phyloP scores from a whole-genome alignment of 2,329 filamentous ascomycete genomes.

The Botryotinia convoluta region DNA sequence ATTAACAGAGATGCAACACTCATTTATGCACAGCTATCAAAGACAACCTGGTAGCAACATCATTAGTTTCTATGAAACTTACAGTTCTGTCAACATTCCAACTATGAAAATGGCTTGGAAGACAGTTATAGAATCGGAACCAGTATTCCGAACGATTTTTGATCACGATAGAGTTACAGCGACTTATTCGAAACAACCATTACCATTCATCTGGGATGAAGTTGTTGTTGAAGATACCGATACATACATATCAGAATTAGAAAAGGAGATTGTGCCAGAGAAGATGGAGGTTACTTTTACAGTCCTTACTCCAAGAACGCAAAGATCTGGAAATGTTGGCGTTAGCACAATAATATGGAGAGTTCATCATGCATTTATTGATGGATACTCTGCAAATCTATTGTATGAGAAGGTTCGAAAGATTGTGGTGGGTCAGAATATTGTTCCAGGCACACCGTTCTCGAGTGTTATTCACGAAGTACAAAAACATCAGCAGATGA shows the following conservation, averaged over 20 bases:
- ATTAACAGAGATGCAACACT: conserved; percentile 33
- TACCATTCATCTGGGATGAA: conserved; percentile 10
- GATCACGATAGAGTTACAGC: conserved; percentile 9
- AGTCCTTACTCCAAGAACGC: neutral
- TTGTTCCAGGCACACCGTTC: conserved; percentile 5
- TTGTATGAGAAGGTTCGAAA: conserved; percentile 19
- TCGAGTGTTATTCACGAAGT: neutral
- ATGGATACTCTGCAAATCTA: conserved; percentile 35
- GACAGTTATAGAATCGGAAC: conserved; percentile 31
- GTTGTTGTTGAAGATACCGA: neutral
- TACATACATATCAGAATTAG: conserved; percentile 1
- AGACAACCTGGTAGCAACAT: conserved; percentile 30
- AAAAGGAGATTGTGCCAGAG: neutral
- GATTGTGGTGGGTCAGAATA: neutral
- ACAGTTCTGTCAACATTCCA: conserved; percentile 24
- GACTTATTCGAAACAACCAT: conserved; percentile 1
- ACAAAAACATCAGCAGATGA: neutral
- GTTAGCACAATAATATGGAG: conserved; percentile 35
- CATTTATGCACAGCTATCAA: conserved; percentile 30
- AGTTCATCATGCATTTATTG: conserved; percentile 39
- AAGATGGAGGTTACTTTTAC: conserved; percentile 10
- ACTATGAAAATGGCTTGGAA: conserved; percentile 35
- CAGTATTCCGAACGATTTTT: conserved; percentile 31
- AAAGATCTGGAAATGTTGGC: neutral
- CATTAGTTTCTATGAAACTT: conserved; percentile 29